Conservation (phyloP, 805 yeast genomes). For the Zygosaccharomyces gambellarensis region DNA sequence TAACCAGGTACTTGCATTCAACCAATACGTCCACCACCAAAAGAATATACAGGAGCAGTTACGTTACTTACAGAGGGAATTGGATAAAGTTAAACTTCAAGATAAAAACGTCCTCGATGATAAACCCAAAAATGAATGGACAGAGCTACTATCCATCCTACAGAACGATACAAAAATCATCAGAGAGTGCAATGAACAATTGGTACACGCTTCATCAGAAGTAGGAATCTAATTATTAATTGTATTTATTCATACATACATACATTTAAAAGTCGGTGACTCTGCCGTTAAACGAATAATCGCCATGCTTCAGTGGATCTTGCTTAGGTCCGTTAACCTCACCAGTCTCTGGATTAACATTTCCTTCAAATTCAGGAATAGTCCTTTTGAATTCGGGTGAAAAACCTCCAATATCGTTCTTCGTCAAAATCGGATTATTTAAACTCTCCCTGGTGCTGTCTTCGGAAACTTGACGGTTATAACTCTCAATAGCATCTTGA, state of each 20-base stretch:
- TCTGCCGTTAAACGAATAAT: slow-evolving; percentile 93
- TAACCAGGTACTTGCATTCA: slow-evolving; percentile 31
- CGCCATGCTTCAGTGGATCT: slow-evolving; percentile 87
- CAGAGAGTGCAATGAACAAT: slow-evolving; percentile 22
- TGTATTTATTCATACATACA: neutral
- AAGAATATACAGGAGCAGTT: slow-evolving; percentile 29
- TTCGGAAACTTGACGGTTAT: slow-evolving; percentile 46
- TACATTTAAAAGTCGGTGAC: slow-evolving; percentile 77
- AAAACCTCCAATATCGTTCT: slow-evolving; percentile 56
- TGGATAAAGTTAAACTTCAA: slow-evolving; percentile 14
- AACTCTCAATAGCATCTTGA: slow-evolving; percentile 72
- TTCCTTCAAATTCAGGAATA: slow-evolving; percentile 94
- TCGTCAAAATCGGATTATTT: slow-evolving; percentile 35
- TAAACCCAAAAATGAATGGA: slow-evolving; percentile 29
- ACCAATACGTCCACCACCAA: slow-evolving; percentile 30
- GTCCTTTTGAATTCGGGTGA: slow-evolving; percentile 69
- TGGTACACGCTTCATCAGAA: slow-evolving; percentile 11
- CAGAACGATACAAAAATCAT: slow-evolving; percentile 33
- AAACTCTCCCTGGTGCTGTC: slow-evolving; percentile 30
- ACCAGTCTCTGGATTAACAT: slow-evolving; percentile 87
- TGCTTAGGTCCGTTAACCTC: slow-evolving; percentile 97
- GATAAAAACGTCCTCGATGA: slow-evolving; percentile 1
- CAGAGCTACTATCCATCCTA: slow-evolving; percentile 30
- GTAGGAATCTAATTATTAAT: neutral
- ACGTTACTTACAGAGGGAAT: slow-evolving; percentile 25